Conservation (phyloP, 176 grass and related monocot genomes). For the Carex kokanica region DNA sequence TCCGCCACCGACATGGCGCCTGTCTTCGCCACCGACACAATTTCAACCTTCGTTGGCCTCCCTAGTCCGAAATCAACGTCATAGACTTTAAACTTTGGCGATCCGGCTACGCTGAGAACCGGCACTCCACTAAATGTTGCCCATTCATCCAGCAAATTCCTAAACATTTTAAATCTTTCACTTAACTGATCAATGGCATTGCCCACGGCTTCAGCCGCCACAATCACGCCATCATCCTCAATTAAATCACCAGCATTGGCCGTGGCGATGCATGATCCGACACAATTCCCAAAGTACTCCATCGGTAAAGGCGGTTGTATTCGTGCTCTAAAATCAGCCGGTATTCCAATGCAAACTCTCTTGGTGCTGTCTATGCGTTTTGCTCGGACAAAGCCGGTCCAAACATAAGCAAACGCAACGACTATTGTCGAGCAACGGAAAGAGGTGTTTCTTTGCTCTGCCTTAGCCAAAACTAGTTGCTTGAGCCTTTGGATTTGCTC, state of each 20-base stretch:
- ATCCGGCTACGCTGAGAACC: constrained; percentile 31
- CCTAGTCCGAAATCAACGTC: constrained; percentile 53
- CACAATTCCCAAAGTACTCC: constrained; percentile 60
- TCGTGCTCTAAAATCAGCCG: constrained; percentile 32
- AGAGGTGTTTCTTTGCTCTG: neutral
- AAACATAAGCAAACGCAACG: constrained; percentile 31
- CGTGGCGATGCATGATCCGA: constrained; percentile 1
- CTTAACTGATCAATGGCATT: constrained; percentile 13
- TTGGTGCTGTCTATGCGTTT: neutral
- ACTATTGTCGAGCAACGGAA: constrained; percentile 48
- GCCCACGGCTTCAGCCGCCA: constrained; percentile 25
- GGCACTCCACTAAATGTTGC: neutral
- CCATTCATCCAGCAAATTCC: neutral
- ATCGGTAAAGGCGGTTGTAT: constrained; percentile 30
- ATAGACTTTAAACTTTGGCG: constrained; percentile 50
- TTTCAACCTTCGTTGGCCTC: constrained; percentile 43
- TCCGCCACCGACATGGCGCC: constrained; percentile 40
- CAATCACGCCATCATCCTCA: neutral
- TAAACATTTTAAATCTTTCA: neutral
- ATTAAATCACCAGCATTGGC: neutral
- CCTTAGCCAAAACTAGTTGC: constrained; percentile 8
- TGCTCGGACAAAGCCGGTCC: constrained; percentile 33
- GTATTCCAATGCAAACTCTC: constrained; percentile 7
- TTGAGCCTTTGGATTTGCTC: constrained; percentile 18
- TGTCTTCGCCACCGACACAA: constrained; percentile 34